Base-by-base conservation (phyloP, 148 eudicot species). In the Vaccinium myrtillus region DNA sequence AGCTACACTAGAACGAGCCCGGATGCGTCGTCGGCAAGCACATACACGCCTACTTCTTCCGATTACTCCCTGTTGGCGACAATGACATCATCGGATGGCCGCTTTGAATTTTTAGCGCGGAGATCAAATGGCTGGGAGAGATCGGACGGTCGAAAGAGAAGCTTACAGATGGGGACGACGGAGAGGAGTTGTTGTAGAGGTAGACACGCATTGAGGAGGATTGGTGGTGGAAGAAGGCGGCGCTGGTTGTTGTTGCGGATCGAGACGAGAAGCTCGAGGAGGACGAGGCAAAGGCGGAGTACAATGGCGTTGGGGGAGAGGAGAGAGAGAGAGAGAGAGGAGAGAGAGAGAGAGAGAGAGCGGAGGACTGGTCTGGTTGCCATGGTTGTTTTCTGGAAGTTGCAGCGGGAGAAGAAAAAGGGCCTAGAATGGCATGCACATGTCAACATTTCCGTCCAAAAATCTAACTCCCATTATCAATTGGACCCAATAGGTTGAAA, bases 301-400 rank as follows among this genome's bases (percentile, higher is more conserved):
- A n/a, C n/a, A n/a, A n/a, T n/a, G n/a, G n/a, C n/a, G n/a, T n/a
- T n/a, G n/a, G n/a, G n/a, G n/a, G n/a, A n/a, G n/a, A n/a, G n/a
- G n/a, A n/a, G n/a, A n/a, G n/a, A n/a, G n/a, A n/a, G n/a, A n/a
- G n/a, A n/a, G n/a, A n/a, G n/a, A n/a, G n/a, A n/a, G n/a, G n/a
- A n/a, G n/a, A n/a, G 93, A 89, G 54, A 36, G 16, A 79, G 67
- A 48, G 84, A 92, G 86, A 79, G 88, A 9, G 96, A 92, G 8
- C 94, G 84, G 10, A 93, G 84, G 2, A 92, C 91, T 13, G 92
- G 93, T 63, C 93, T 94, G 87, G 89, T 92, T 12, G 92, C 91
- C 94, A 91, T 91, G 84, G 80, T 81, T 85, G 58, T 36, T 18
- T 43, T 48, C 73, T 25, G 1, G 36, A 50, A 50, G 70, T 50